Conservation (phyloP, 2,329 filamentous ascomycete genomes). For the Gnomoniopsis smithogilvyi region DNA sequence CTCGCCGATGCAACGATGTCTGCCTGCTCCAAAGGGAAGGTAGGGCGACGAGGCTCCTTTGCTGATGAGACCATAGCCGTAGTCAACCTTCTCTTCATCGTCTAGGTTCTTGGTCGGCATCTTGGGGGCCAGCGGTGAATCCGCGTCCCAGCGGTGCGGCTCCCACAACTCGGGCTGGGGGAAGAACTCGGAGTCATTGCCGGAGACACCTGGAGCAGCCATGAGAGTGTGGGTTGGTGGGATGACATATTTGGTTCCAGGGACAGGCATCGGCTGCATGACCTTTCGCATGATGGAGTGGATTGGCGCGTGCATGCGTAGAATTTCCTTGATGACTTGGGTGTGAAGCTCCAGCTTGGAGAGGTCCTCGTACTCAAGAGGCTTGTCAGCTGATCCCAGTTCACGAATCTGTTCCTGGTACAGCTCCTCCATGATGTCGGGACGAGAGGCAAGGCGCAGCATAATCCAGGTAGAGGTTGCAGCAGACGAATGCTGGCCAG, state of each 20-base stretch:
- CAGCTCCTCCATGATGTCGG: conserved; percentile 67
- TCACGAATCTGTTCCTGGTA: conserved; percentile 73
- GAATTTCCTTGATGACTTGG: conserved; percentile 86
- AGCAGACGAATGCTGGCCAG: conserved; percentile 77
- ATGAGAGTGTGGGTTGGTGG: conserved; percentile 79
- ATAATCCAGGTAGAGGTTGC: conserved; percentile 77
- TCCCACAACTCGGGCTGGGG: conserved; percentile 81
- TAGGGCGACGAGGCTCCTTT: conserved; percentile 90
- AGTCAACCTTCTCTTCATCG: conserved; percentile 75
- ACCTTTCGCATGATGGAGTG: conserved; percentile 94
- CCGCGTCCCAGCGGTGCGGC: conserved; percentile 83
- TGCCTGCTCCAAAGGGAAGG: conserved; percentile 87
- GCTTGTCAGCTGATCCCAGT: conserved; percentile 71
- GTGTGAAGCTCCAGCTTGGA: conserved; percentile 76
- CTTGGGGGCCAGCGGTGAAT: conserved; percentile 51
- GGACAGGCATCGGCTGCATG: conserved; percentile 80
- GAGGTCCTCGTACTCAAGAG: conserved; percentile 74
- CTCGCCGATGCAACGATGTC: conserved; percentile 94
- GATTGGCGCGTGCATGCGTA: conserved; percentile 87
- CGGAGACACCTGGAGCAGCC: conserved; percentile 79
- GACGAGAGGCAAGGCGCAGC: conserved; percentile 67
- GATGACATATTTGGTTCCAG: conserved; percentile 79
- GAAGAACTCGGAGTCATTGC: conserved; percentile 71
- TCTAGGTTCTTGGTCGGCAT: conserved; percentile 47
- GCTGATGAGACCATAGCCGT: conserved; percentile 88